Evolutionary conservation across 208 protist species (phyloP).

Genomic region (Leishmania guyanensis): DNA sequence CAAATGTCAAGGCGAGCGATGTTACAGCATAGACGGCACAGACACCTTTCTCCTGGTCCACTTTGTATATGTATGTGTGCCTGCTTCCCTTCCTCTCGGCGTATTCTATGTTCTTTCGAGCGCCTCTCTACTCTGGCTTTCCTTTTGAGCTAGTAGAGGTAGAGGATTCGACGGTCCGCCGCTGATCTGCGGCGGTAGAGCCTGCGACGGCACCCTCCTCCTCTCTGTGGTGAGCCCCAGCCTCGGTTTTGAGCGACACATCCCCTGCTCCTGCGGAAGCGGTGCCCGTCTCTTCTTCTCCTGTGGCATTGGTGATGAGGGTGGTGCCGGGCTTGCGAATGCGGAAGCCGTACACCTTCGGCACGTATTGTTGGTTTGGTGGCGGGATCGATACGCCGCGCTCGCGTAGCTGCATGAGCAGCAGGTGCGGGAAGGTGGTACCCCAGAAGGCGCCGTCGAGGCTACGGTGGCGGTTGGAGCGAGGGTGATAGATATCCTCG

Average conservation of each 20-base stretch:
- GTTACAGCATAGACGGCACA: background rate
- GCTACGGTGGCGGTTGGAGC: conserved; percentile 91
- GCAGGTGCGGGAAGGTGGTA: conserved; percentile 97
- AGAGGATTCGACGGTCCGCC: background rate
- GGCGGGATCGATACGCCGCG: conserved; percentile 44
- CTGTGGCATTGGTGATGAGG: conserved; percentile 13
- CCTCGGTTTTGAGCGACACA: background rate
- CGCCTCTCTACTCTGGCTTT: background rate
- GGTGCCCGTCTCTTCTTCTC: background rate
- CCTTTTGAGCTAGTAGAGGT: conserved; percentile 3
- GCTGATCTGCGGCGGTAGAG: background rate
- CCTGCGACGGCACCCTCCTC: background rate
- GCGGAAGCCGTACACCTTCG: conserved; percentile 97
- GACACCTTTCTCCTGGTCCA: background rate
- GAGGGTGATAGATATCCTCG: conserved; percentile 97
- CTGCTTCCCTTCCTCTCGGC: background rate
- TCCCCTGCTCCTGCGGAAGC: background rate
- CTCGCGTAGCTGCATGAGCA: conserved; percentile 84
- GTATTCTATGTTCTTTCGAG: background rate
- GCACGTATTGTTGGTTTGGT: conserved; percentile 92
- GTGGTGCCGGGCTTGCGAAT: conserved; percentile 69
- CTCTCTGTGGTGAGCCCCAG: background rate
- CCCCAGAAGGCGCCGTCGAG: conserved; percentile 98
- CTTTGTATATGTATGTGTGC: background rate
- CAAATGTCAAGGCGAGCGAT: background rate